These are phyloP conservation scores for Trichoderma asperelloides DNA, from an alignment of 495 filamentous ascomycete genomes.

Conservation along the genomic window DNA sequence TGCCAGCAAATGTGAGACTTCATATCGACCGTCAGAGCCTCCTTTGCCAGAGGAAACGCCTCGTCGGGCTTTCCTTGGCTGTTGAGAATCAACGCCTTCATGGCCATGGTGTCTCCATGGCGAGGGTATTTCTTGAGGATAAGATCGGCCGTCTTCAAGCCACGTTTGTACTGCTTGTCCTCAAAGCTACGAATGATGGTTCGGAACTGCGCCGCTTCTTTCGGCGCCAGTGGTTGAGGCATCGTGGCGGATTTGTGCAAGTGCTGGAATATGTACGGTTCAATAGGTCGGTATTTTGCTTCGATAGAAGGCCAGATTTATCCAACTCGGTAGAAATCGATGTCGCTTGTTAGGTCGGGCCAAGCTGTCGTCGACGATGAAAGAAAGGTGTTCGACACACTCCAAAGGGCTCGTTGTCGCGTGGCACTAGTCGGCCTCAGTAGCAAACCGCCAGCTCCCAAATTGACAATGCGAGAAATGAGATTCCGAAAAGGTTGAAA, in stretches of 20 bases:
- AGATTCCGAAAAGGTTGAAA: background rate
- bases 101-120: conserved; percentile 96
- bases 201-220: conserved; percentile 88
- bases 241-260: conserved; percentile 32
- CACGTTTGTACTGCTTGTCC: conserved; percentile 97
- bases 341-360: background rate
- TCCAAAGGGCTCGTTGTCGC: background rate
- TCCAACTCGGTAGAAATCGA: background rate
- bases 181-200: conserved; percentile 93
- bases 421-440: background rate
- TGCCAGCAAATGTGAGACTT: conserved; percentile 99
- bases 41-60: conserved; percentile 85
- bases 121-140: conserved; percentile 88
- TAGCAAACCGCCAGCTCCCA: background rate
- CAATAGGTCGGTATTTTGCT: background rate
- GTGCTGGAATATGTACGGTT: background rate
- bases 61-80: conserved; percentile 82
- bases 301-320: background rate
- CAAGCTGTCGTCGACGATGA: background rate
- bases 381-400: background rate
- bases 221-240: conserved; percentile 77
- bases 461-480: background rate
- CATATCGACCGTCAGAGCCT: conserved; percentile 88
- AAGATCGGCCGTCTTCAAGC: conserved; percentile 86
- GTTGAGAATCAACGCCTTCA: conserved; percentile 97